Evolutionary conservation across 2,329 filamentous ascomycete species (phyloP), one percentile per base, ranked within the genome.

Genomic region (Fusarium hostae): DNA sequence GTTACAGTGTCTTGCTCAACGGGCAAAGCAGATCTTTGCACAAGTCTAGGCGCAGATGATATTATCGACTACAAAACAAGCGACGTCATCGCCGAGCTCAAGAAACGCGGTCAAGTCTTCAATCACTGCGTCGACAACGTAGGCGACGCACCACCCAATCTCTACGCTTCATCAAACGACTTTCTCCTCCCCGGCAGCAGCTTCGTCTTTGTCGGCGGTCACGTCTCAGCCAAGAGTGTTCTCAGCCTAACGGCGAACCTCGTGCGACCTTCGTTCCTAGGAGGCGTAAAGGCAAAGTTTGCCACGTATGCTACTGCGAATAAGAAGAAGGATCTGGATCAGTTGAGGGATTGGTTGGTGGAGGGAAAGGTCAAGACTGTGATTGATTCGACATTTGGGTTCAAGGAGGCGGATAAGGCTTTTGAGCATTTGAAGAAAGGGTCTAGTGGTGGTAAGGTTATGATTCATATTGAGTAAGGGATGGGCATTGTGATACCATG

Each of bases 1-100:
- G 90, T 92, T 20, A 89, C 87, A 0, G 84, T 85, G 0, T 86
- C 86, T 2, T 92, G 90, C 75, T 92, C 90, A 20, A 85, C 84
- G 1, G 78, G 78, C 6, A 93, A 92, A 75, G 80, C 86, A 0
- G 82, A 87, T 24, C 78, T 92, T 2, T 89, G 88, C 77, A 84
- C 84, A 66, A 80, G 81, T 9, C 76, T 92, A 3, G 91, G 91
- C 4, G 91, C 90, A 8, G 90, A 92, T 71, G 86, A 89, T 55
- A 86, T 91, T 41, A 83, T 91, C 56, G 88, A 92, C 76, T 92
- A 92, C 77, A 87, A 84, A 47, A 81, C 80, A 0, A 77, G 79
- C 28, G 80, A 90, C 73, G 79, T 91, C 2, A 72, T 86, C 3
- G 78, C 81, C 11, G 77, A 79, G 9, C 80, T 92, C 1, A 82